phyloP scores from a whole-genome alignment of 2,329 filamentous ascomycete genomes.

The Rutstroemia sydowiana region DNA sequence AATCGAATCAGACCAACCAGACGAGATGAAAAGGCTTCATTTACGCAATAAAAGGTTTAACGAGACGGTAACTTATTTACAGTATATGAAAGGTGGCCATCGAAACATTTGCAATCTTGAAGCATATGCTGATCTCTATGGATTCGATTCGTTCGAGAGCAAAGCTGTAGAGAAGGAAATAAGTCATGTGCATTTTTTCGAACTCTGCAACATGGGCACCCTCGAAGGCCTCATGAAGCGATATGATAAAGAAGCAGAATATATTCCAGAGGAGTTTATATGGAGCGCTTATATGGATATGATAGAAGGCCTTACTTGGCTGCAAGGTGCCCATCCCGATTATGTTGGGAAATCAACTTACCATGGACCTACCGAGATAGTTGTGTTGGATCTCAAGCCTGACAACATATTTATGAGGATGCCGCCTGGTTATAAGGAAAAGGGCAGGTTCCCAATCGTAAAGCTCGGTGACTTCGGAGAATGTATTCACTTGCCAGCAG shows the following conservation, averaged over 20 bases:
- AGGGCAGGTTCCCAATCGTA: neutral
- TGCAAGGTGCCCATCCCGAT: constrained; percentile 2
- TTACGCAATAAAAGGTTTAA: neutral
- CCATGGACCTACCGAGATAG: neutral
- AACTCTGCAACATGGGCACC: neutral
- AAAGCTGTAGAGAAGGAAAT: neutral
- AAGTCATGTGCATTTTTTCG: neutral
- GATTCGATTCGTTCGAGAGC: neutral
- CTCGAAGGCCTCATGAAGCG: neutral
- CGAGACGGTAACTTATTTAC: neutral
- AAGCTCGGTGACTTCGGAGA: constrained; percentile 7
- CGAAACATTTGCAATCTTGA: neutral
- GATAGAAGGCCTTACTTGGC: neutral
- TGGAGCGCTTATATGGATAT: neutral
- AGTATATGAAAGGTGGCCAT: neutral
- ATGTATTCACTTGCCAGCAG: neutral
- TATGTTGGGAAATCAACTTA: neutral
- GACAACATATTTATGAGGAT: constrained; percentile 1
- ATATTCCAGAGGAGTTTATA: constrained; percentile 4
- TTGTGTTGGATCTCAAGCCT: neutral
- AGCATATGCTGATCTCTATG: neutral
- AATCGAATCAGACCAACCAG: neutral
- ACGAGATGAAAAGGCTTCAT: neutral
- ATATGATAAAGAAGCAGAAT: neutral
- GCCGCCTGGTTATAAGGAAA: neutral